phyloP scores from a whole-genome alignment of 2,329 filamentous ascomycete genomes.

The Colletotrichum lupini region DNA sequence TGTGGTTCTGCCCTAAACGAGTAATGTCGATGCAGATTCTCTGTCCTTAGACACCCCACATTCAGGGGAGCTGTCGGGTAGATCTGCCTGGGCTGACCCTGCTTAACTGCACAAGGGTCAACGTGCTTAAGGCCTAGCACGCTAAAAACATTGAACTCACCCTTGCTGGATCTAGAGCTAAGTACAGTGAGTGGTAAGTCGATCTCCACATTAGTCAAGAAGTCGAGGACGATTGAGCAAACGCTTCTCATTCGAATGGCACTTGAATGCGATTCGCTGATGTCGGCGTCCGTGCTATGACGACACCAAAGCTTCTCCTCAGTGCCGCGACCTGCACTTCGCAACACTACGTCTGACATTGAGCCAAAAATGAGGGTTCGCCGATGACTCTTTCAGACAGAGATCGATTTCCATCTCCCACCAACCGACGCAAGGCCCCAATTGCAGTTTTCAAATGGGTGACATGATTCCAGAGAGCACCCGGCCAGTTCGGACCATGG shows the following conservation, averaged over 20 bases:
- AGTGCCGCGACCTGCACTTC: neutral
- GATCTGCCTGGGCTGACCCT: neutral
- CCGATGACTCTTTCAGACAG: neutral
- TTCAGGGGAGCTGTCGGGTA: neutral
- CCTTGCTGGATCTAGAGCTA: neutral
- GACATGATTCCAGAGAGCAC: neutral
- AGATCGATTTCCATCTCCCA: neutral
- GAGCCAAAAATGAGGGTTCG: neutral
- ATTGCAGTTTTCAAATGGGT: neutral
- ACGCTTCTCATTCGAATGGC: neutral
- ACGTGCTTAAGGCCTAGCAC: neutral
- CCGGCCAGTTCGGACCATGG: slow-evolving; percentile 41
- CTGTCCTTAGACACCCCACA: neutral
- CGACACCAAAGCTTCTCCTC: neutral
- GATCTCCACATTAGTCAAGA: neutral
- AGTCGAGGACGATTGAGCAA: neutral
- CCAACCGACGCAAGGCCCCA: neutral
- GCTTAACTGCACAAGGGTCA: neutral
- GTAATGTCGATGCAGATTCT: neutral
- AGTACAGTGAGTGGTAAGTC: neutral
- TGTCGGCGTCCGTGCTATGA: neutral
- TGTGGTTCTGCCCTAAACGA: neutral
- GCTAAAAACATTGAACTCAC: neutral
- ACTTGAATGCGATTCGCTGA: neutral
- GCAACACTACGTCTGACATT: neutral